phyloP scores from a whole-genome alignment of 2,329 filamentous ascomycete genomes.

The Cercospora sojina region DNA sequence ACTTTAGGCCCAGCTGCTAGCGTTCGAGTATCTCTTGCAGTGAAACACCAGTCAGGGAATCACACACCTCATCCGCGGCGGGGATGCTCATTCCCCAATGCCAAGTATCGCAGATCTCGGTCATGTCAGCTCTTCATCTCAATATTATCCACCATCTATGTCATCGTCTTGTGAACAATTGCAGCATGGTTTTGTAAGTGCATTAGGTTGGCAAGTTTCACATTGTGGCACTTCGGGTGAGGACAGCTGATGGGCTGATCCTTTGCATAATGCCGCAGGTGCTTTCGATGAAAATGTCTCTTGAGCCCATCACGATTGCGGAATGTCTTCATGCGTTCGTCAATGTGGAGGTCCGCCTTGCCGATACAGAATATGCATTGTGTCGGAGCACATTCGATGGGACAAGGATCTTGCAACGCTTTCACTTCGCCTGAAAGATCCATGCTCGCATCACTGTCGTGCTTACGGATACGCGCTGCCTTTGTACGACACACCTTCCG shows the following conservation, averaged over 20 bases:
- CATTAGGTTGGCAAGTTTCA: slow-evolving; percentile 3
- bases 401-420: slow-evolving; percentile 2
- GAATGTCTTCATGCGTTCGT: slow-evolving; percentile 5
- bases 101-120: background rate
- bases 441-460: background rate
- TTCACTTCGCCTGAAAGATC: background rate
- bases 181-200: slow-evolving; percentile 11
- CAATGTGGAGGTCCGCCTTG: slow-evolving; percentile 2
- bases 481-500: slow-evolving; percentile 1
- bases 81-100: background rate
- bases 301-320: slow-evolving; percentile 9
- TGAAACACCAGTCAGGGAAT: background rate
- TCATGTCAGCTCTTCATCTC: background rate
- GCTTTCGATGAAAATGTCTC: slow-evolving; percentile 14
- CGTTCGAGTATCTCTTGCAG: background rate
- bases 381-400: background rate
- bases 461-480: background rate
- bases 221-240: slow-evolving; percentile 7
- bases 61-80: background rate
- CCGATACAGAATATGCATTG: slow-evolving; percentile 14
- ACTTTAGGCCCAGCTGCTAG: background rate
- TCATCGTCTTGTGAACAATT: slow-evolving; percentile 4
- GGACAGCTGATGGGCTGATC: slow-evolving; percentile 9
- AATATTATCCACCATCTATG: slow-evolving; percentile 4
- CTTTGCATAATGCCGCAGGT: slow-evolving; percentile 4